A percentile compares a stretch with the other conserved stretches of the same genome.
Evolutionary conservation across 208 protist genomes (phyloP).

Genomic region (Trypanosoma cruzi): DNA sequence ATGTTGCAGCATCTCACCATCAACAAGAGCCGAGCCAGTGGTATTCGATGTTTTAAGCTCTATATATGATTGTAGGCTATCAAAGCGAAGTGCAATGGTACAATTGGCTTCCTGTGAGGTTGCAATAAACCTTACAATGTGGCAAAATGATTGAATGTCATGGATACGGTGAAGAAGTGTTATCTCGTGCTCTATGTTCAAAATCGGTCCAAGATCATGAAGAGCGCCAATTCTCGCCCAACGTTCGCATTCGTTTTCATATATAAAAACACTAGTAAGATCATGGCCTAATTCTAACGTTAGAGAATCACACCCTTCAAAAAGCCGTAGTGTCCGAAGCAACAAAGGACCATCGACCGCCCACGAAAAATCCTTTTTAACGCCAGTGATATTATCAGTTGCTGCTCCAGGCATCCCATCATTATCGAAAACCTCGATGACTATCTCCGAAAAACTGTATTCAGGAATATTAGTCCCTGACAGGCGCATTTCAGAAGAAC

Average conservation of each 20-base stretch:
- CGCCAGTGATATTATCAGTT: not conserved
- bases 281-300: slow-evolving; percentile 44
- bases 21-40: slow-evolving; percentile 25
- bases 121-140: slow-evolving; percentile 42
- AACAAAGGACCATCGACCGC: slow-evolving; percentile 51
- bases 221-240: slow-evolving; percentile 45
- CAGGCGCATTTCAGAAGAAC: slow-evolving; percentile 27
- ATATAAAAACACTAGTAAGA: slow-evolving; percentile 43
- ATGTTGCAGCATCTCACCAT: slow-evolving; percentile 24
- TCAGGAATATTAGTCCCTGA: slow-evolving; percentile 46
- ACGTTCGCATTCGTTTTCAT: slow-evolving; percentile 36
- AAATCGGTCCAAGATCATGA: slow-evolving; percentile 64
- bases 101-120: slow-evolving; percentile 51
- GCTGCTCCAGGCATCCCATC: not conserved
- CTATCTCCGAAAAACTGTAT: slow-evolving; percentile 60
- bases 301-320: slow-evolving; percentile 42
- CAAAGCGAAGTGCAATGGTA: slow-evolving; percentile 37
- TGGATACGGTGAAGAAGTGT: slow-evolving; percentile 41
- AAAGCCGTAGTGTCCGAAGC: slow-evolving; percentile 43
- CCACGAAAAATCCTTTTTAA: slow-evolving; percentile 35
- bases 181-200: slow-evolving; percentile 54
- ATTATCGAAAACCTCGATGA: slow-evolving; percentile 9
- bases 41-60: slow-evolving; percentile 35
- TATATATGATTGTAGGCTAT: slow-evolving; percentile 36
- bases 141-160: slow-evolving; percentile 52